phyloP scores from a whole-genome alignment of 2,329 filamentous ascomycete genomes.

The Thielaviopsis ethacetica region DNA sequence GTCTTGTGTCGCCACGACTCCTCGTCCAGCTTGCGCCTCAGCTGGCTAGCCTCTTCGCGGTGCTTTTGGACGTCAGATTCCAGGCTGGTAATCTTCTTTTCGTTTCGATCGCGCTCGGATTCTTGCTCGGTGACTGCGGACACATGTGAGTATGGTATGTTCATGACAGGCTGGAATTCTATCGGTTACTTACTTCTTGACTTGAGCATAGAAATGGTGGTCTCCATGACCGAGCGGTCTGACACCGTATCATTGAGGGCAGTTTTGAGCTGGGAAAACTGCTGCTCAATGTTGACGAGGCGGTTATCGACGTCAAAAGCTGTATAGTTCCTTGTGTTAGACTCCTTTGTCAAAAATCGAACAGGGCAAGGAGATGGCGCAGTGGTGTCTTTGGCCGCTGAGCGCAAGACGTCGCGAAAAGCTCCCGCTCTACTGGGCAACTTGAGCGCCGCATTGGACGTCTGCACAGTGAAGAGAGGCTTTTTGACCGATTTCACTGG shows the following conservation, averaged over 20 bases:
- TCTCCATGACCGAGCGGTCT: constrained; percentile 54
- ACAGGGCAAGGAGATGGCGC: constrained; percentile 11
- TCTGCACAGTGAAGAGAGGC: not conserved
- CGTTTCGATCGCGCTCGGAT: constrained; percentile 28
- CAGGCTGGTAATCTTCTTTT: constrained; percentile 47
- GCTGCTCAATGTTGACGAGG: constrained; percentile 58
- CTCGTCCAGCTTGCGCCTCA: constrained; percentile 24
- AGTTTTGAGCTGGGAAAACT: constrained; percentile 55
- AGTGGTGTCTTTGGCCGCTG: constrained; percentile 11
- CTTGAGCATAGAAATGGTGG: constrained; percentile 59
- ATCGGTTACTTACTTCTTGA: constrained; percentile 44
- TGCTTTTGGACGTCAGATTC: constrained; percentile 23
- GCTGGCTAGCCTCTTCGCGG: constrained; percentile 36
- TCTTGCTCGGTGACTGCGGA: constrained; percentile 32
- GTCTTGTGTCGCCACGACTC: constrained; percentile 25
- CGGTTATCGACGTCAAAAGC: constrained; percentile 67
- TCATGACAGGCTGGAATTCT: not conserved
- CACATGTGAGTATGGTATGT: constrained; percentile 9
- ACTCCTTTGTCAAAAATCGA: constrained; percentile 48
- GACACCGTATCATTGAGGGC: constrained; percentile 54
- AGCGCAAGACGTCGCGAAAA: constrained; percentile 13
- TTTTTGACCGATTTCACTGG: not conserved
- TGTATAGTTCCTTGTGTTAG: constrained; percentile 49
- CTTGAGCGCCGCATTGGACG: not conserved
- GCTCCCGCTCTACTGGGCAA: not conserved